phyloP scores from a whole-genome alignment of 2,329 filamentous ascomycete genomes.

The Hypoxylon sp. region DNA sequence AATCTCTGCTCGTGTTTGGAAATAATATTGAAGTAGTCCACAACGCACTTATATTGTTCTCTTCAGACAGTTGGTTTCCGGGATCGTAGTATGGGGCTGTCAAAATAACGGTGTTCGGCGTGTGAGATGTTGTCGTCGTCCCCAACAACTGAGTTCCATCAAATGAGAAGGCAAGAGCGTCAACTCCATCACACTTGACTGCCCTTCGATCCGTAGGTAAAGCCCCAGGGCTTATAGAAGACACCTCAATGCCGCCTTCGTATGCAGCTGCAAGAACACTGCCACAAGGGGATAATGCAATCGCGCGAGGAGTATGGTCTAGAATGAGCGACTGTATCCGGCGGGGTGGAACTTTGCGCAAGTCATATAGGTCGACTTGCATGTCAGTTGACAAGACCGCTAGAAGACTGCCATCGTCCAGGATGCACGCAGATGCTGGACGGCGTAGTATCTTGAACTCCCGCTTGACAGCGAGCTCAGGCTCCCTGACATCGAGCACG shows the following conservation, averaged over 20 bases:
- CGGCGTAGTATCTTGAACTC: conserved; percentile 85
- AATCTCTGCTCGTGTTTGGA: conserved; percentile 83
- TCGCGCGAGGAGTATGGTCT: conserved; percentile 82
- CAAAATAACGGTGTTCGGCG: conserved; percentile 80
- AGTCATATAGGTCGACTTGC: conserved; percentile 88
- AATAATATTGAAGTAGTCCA: conserved; percentile 92
- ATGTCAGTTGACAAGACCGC: conserved; percentile 86
- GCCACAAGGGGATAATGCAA: conserved; percentile 85
- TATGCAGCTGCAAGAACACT: conserved; percentile 88
- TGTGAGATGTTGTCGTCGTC: conserved; percentile 75
- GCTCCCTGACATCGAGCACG: conserved; percentile 76
- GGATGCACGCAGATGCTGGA: conserved; percentile 82
- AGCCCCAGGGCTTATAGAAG: conserved; percentile 76
- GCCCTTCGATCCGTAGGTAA: conserved; percentile 77
- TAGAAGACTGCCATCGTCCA: conserved; percentile 81
- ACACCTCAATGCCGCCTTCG: conserved; percentile 89
- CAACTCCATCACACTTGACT: conserved; percentile 83
- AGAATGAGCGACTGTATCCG: conserved; percentile 82
- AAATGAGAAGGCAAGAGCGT: conserved; percentile 80
- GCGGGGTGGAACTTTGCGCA: conserved; percentile 74
- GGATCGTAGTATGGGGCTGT: conserved; percentile 86
- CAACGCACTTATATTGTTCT: conserved; percentile 76
- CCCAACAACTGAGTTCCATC: conserved; percentile 85
- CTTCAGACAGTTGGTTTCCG: conserved; percentile 74
- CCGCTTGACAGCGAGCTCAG: conserved; percentile 75